Conservation (phyloP, 208 protist species). For the Herpetomonas tarakana region DNA sequence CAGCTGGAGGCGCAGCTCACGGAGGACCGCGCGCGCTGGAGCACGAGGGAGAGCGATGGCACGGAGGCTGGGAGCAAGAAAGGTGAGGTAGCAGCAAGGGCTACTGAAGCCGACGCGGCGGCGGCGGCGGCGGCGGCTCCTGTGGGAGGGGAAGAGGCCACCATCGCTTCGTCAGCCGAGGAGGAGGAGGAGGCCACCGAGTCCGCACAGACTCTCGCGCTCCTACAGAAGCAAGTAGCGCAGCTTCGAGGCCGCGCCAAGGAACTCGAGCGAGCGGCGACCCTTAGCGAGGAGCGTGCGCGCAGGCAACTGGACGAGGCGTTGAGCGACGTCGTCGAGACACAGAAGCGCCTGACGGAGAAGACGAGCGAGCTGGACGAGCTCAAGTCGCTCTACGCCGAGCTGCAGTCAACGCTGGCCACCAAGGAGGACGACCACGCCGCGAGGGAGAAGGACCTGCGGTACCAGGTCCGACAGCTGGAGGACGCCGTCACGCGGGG, state of each 20-base stretch:
- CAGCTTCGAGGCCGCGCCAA: not conserved
- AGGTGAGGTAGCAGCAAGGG: too few relatives aligned
- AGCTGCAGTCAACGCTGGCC: conserved; percentile 6
- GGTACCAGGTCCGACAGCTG: not conserved
- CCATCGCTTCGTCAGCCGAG: not conserved
- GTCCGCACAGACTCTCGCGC: not conserved
- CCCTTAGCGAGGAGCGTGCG: conserved; percentile 1
- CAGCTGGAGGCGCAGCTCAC: conserved; percentile 13
- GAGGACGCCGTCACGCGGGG: not conserved
- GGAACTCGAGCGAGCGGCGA: not conserved
- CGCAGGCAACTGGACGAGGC: conserved; percentile 12
- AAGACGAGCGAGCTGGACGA: conserved; percentile 13
- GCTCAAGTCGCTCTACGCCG: conserved; percentile 4
- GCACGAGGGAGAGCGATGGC: not conserved
- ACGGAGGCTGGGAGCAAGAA: too few relatives aligned
- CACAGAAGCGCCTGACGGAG: conserved; percentile 12
- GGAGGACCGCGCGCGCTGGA: conserved; percentile 1
- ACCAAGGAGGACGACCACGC: not conserved
- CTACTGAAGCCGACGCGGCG: too few relatives aligned
- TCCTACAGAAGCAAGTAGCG: not conserved
- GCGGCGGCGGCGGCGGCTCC: not conserved
- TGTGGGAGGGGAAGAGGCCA: not conserved
- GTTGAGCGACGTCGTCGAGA: conserved; percentile 12
- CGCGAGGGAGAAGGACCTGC: not conserved
- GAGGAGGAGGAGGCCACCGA: not conserved